phyloP scores from a whole-genome alignment of 2,329 filamentous ascomycete genomes.

The Fusarium poae region DNA sequence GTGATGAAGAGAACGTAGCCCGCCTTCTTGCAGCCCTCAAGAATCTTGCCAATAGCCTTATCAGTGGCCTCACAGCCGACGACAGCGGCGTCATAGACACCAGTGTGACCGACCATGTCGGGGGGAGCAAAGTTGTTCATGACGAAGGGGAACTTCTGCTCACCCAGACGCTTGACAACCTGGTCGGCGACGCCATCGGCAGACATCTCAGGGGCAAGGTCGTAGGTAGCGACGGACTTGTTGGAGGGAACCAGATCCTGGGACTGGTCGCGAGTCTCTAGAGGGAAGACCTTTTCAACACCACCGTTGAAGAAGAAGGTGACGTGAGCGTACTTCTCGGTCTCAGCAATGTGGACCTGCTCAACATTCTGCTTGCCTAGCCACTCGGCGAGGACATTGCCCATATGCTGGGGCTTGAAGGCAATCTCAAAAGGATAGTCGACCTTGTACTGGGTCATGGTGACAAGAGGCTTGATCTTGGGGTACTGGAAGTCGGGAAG shows the following conservation, averaged over 20 bases:
- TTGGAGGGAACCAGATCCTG: slow-evolving; percentile 87
- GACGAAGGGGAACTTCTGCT: slow-evolving; percentile 92
- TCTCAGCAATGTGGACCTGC: slow-evolving; percentile 98
- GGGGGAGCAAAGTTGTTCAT: slow-evolving; percentile 99
- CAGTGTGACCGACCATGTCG: slow-evolving; percentile 99
- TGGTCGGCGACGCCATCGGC: slow-evolving; percentile 90
- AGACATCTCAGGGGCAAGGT: slow-evolving; percentile 95
- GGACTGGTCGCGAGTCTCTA: slow-evolving; percentile 88
- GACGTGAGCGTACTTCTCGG: slow-evolving; percentile 99
- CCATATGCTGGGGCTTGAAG: slow-evolving; percentile 95
- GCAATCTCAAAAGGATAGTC: slow-evolving; percentile 94
- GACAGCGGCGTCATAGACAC: slow-evolving; percentile 95
- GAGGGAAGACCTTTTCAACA: slow-evolving; percentile 94
- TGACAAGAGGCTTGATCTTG: slow-evolving; percentile 85
- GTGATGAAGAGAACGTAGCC: slow-evolving; percentile 96
- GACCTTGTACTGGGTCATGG: slow-evolving; percentile 98
- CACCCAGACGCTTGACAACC: slow-evolving; percentile 85
- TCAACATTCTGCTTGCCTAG: slow-evolving; percentile 88
- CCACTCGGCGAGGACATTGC: slow-evolving; percentile 98
- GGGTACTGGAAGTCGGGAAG: slow-evolving; percentile 93
- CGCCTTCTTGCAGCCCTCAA: slow-evolving; percentile 92
- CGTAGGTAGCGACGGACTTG: slow-evolving; percentile 91
- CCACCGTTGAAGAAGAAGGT: slow-evolving; percentile 99
- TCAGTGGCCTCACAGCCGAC: slow-evolving; percentile 88
- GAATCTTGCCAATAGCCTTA: slow-evolving; percentile 91